Base-by-base conservation (phyloP, 106 monocot species). In the Dactylorhiza incarnata region DNA sequence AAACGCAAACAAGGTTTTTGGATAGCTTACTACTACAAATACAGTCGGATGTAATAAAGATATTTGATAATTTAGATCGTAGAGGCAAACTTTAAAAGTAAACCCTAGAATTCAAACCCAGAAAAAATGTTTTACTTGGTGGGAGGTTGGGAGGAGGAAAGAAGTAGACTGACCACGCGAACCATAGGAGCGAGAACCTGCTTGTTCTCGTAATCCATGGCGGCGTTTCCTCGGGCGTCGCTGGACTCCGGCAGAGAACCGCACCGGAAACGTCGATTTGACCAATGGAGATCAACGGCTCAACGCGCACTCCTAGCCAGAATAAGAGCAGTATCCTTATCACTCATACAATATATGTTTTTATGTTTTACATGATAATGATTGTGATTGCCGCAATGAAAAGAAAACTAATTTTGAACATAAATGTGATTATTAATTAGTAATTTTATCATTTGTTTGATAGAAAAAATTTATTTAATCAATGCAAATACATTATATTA, bases 151-250 rank as follows among this genome's bases (percentile, higher is more conserved):
- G 26, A 75, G 69, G 20, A 80, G 63, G 44, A 20, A 16, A 76
- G 43, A 46, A 69, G 17, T 48, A 37, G 19, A 81, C 84, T 68
- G 25, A 95, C 95, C 93, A 91, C 93, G 76, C 96, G 86, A 24
- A 97, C 96, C 96, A 97, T 97, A 71, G 96, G 96, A n/a, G 96
- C 96, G 44, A 97, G 96, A 78, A 97, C 74, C 79, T 80, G 89
- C 84, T 91, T 97, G 87, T 93, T 87, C 22, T 62, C 59, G 86
- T 97, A 97, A 49, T 91, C 93, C 96, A 97, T 93, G 46, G 72
- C 44, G 72, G 10, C 48, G 19, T 4, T 48, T 72, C 48, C 49
- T 49, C 49, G 43, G 72, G 10, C 20, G 16, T 12, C 20, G 29
- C 44, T 7, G 22, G 23, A 49, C 48, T 72, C 47, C 23, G 47